Percentiles rank a stretch among this genome's conserved stretches.
phyloP scores from a whole-genome alignment of 2,329 filamentous ascomycete genomes.

The Penicillium brevicompactum region DNA sequence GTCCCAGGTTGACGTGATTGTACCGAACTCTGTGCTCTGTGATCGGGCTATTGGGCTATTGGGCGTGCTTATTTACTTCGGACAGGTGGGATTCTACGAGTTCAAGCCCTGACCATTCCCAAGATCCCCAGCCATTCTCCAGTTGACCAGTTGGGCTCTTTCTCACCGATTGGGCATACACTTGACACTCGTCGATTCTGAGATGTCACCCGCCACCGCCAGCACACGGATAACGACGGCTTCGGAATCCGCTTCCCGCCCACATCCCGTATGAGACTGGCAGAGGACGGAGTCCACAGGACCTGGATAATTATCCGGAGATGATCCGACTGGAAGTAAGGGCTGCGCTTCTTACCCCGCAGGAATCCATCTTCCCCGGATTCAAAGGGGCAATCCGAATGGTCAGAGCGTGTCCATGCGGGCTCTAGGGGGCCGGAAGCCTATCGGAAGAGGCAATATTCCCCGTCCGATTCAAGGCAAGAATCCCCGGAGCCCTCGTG shows the following conservation, averaged over 20 bases:
- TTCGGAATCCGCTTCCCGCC: slow-evolving; percentile 18
- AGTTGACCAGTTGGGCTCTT: not conserved
- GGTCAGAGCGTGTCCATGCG: not conserved
- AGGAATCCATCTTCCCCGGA: slow-evolving; percentile 3
- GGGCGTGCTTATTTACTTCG: too few species aligned
- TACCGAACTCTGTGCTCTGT: too few species aligned
- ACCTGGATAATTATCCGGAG: not conserved
- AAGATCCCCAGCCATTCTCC: too few species aligned
- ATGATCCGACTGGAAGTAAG: not conserved
- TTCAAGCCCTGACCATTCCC: too few species aligned
- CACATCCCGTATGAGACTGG: too few species aligned
- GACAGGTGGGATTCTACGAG: too few species aligned
- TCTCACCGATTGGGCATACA: slow-evolving; percentile 2
- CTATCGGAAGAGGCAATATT: not conserved
- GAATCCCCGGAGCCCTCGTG: not conserved
- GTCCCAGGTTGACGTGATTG: too few species aligned
- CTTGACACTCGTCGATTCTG: not conserved
- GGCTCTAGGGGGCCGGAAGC: not conserved
- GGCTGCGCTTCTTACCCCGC: not conserved
- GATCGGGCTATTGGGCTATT: too few species aligned
- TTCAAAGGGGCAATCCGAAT: not conserved
- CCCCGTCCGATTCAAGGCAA: not conserved
- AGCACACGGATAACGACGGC: not conserved
- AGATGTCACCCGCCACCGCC: not conserved
- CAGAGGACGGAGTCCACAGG: too few species aligned